Conservation (phyloP, 148 eudicot species). For the Rhododendron mucronatum region DNA sequence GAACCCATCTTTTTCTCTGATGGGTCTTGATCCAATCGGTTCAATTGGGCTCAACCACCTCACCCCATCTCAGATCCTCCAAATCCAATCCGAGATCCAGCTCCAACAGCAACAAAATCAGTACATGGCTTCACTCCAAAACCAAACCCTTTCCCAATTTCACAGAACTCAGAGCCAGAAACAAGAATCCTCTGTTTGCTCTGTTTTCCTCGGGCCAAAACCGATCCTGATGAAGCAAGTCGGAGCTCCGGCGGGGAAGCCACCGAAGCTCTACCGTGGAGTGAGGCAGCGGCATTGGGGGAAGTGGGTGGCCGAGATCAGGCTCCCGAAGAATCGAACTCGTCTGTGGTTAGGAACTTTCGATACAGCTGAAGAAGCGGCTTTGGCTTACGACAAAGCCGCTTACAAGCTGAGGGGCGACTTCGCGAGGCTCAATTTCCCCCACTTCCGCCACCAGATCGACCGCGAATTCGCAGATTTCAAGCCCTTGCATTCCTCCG, state of each 20-base stretch:
- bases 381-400: slow-evolving; percentile 76
- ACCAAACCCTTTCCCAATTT: neutral
- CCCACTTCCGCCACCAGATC: slow-evolving; percentile 33
- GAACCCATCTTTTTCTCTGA: slow-evolving; percentile 16
- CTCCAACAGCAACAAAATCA: slow-evolving; percentile 31
- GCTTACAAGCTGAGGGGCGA: slow-evolving; percentile 78
- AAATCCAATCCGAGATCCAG: slow-evolving; percentile 38
- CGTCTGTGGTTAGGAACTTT: slow-evolving; percentile 85
- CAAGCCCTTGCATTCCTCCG: slow-evolving; percentile 58
- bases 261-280: slow-evolving; percentile 65
- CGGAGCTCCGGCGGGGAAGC: slow-evolving; percentile 24
- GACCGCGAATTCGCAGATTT: slow-evolving; percentile 21
- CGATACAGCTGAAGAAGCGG: slow-evolving; percentile 59
- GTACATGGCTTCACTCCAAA: slow-evolving; percentile 10
- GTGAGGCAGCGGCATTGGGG: slow-evolving; percentile 90
- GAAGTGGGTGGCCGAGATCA: slow-evolving; percentile 84
- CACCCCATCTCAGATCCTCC: slow-evolving; percentile 39
- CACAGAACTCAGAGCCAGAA: neutral
- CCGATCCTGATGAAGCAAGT: slow-evolving; percentile 43
- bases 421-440: slow-evolving; percentile 63
- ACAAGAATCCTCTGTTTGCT: neutral
- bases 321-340: slow-evolving; percentile 73
- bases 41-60: slow-evolving; percentile 35
- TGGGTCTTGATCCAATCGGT: slow-evolving; percentile 19
- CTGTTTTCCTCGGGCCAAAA: slow-evolving; percentile 35